Conservation (phyloP, 2,329 filamentous ascomycete species). For the Pseudocercospora macadamiae region DNA sequence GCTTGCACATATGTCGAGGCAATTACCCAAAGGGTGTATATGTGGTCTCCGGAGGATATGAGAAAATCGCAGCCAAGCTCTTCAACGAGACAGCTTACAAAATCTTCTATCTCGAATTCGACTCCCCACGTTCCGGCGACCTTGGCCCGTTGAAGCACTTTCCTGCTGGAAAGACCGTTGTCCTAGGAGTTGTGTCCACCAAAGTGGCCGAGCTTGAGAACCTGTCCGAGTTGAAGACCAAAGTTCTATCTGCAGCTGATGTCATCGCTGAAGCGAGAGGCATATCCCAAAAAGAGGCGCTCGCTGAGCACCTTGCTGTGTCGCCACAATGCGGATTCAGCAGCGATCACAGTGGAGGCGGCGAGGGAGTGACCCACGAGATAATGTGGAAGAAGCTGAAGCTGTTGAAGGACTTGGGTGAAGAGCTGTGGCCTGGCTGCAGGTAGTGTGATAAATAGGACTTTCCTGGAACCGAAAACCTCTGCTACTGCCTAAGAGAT, state of each 20-base stretch:
- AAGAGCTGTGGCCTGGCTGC: conserved; percentile 67
- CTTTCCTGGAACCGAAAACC: background rate
- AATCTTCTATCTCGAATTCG: conserved; percentile 43
- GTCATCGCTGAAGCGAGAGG: conserved; percentile 70
- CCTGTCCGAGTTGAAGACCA: conserved; percentile 48
- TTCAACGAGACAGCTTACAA: conserved; percentile 37
- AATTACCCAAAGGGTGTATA: conserved; percentile 50
- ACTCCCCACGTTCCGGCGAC: conserved; percentile 50
- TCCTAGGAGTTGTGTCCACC: conserved; percentile 50
- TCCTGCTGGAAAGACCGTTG: conserved; percentile 49
- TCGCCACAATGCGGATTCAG: conserved; percentile 63
- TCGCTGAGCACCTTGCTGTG: conserved; percentile 68
- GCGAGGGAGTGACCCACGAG: conserved; percentile 65
- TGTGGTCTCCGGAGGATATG: conserved; percentile 50
- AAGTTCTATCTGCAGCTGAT: conserved; percentile 58
- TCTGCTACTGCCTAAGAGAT: too few species aligned
- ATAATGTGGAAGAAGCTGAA: conserved; percentile 59
- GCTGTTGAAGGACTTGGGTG: conserved; percentile 71
- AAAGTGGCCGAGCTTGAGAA: conserved; percentile 50
- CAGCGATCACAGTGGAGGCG: conserved; percentile 59
- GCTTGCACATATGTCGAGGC: conserved; percentile 70
- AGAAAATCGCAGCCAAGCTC: conserved; percentile 44
- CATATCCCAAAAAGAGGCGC: conserved; percentile 62
- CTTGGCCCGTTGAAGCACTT: conserved; percentile 49
- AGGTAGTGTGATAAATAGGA: background rate